Base-by-base conservation (phyloP, 352 stramenopile genomes). In the Globisporangium orthogonon region DNA sequence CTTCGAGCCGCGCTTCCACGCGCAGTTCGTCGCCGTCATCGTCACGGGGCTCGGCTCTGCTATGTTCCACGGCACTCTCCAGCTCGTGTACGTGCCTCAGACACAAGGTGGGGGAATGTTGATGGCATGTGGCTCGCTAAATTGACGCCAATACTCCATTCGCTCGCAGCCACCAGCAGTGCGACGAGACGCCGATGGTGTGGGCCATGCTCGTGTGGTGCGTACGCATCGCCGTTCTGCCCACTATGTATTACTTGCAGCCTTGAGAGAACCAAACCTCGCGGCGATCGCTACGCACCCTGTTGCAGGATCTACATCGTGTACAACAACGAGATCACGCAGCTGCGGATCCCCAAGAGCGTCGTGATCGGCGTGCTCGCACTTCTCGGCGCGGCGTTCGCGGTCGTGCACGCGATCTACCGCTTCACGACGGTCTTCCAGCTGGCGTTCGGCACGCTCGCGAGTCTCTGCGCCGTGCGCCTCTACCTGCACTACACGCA, bases 31-130 rank as follows among this genome's bases (percentile, higher is more conserved):
- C 28, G 77, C 72, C 17, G 71, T 94, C 13, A 85, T 94, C 62
- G 58, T 94, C 62, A 89, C 87, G 15, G 86, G 86, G 30, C 73
- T 94, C 28, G 86, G 84, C 40, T 93, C 82, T 0, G 80, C 81
- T 51, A 82, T 91, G 72, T 94, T 95, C 65, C 86, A 95, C 61
- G 86, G 83, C 48, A 94, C 86, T 9, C 74, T 95, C 40, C 78
- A 89, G 63, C 69, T 83, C 43, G 73, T 91, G 65, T 89, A 74
- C 40, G 69, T 66, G 11, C 14, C 4, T 44, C 18, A 13, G 6
- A 23, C 23, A 23, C 23, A 23, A 23, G 23, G 23, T 23, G 23
- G 23, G 23, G 1, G 23, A 23, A 23, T 23, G 23, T 23, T 23
- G 23, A 23, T 23, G 23, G 23, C 23, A 23, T 23, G 23, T 23